These are phyloP conservation scores for Leptoxyphium fumago DNA, from an alignment of 2,329 filamentous ascomycete genomes.

Conservation along the genomic window DNA sequence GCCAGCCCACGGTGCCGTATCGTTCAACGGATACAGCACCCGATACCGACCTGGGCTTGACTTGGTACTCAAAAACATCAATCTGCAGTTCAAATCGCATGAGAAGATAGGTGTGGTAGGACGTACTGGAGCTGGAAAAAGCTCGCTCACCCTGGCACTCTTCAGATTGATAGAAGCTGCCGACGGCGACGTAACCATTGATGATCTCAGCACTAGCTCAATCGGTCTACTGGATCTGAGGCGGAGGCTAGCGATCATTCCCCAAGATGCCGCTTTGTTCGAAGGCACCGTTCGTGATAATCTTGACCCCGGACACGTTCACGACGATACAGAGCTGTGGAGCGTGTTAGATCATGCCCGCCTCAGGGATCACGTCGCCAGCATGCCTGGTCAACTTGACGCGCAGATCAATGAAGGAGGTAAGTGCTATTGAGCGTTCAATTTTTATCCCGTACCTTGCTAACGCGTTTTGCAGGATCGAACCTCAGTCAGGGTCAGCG, in stretches of 20 bases:
- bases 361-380: constrained; percentile 74
- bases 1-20: constrained; percentile 77
- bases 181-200: constrained; percentile 74
- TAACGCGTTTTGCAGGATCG: constrained; percentile 39
- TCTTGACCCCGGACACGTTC: constrained; percentile 82
- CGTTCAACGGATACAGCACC: constrained; percentile 88
- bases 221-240: constrained; percentile 85
- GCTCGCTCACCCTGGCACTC: constrained; percentile 76
- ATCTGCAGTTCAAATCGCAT: constrained; percentile 79
- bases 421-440: constrained; percentile 37
- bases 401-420: constrained; percentile 82
- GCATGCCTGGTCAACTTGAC: constrained; percentile 81
- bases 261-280: constrained; percentile 92
- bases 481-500: constrained; percentile 92
- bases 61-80: constrained; percentile 85
- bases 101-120: constrained; percentile 98
- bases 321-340: constrained; percentile 96
- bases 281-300: constrained; percentile 90
- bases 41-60: constrained; percentile 83
- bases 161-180: constrained; percentile 91
- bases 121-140: constrained; percentile 90
- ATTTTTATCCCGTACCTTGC: not conserved
- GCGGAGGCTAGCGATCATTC: constrained; percentile 84
- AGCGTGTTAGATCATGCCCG: constrained; percentile 73
- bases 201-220: constrained; percentile 72